Percentiles rank a stretch among this genome's conserved stretches.
phyloP scores from a whole-genome alignment of 768 basidiomycete species.

The Serpula lacrymans region DNA sequence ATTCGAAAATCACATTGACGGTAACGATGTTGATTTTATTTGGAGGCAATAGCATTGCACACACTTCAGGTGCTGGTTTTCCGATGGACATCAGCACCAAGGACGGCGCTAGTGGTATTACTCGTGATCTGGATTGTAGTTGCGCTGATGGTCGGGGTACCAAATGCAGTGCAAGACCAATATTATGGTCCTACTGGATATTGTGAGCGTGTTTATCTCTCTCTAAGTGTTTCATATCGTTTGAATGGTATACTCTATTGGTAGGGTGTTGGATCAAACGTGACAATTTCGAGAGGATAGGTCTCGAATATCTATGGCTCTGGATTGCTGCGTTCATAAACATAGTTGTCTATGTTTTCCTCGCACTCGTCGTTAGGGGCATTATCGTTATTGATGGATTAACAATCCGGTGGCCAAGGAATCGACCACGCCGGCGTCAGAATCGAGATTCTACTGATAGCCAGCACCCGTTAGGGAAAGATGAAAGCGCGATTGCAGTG shows the following conservation, averaged over 20 bases:
- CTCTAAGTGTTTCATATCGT: neutral
- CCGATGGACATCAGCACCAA: conserved; percentile 24
- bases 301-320: conserved; percentile 51
- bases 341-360: conserved; percentile 41
- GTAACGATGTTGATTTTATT: neutral
- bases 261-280: conserved; percentile 54
- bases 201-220: conserved; percentile 25
- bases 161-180: conserved; percentile 24
- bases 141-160: conserved; percentile 37
- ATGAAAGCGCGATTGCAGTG: conserved; percentile 31
- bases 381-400: conserved; percentile 32
- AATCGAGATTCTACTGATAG: conserved; percentile 14
- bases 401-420: conserved; percentile 16
- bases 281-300: conserved; percentile 36
- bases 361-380: conserved; percentile 40
- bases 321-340: conserved; percentile 45
- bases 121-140: conserved; percentile 37
- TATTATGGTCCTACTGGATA: conserved; percentile 44
- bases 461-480: conserved; percentile 1
- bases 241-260: neutral
- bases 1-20: neutral
- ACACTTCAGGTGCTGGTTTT: conserved; percentile 39
- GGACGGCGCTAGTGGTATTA: conserved; percentile 30
- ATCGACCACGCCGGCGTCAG: conserved; percentile 8
- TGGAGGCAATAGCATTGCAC: conserved; percentile 36